Conservation (phyloP, 768 basidiomycete genomes). For the Rhizopogon vinicolor region DNA sequence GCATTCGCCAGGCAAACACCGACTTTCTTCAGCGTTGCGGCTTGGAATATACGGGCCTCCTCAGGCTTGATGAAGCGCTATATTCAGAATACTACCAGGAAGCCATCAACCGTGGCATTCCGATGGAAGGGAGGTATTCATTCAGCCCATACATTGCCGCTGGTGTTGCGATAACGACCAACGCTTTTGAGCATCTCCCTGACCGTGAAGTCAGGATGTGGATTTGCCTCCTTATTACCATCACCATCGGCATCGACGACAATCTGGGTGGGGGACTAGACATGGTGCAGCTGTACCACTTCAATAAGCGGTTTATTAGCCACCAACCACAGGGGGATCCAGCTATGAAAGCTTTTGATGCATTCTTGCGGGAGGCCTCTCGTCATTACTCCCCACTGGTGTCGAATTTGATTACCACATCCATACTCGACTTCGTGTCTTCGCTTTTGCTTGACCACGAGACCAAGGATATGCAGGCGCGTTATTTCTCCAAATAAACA, state of each 20-base stretch:
- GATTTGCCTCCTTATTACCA: neutral
- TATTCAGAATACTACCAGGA: too few relatives aligned
- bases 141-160: too few relatives aligned
- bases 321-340: neutral
- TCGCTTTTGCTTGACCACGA: conserved; percentile 23
- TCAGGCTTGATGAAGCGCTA: too few relatives aligned
- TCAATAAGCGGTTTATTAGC: too few relatives aligned
- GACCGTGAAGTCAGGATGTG: neutral
- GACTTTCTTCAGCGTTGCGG: too few relatives aligned
- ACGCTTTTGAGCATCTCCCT: neutral
- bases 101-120: too few relatives aligned
- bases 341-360: conserved; percentile 21
- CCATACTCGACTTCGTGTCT: conserved; percentile 3
- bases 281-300: too few relatives aligned
- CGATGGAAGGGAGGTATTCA: too few relatives aligned
- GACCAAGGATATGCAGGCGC: conserved; percentile 15
- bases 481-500: neutral
- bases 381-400: conserved; percentile 20
- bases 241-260: neutral
- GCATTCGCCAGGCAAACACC: too few relatives aligned
- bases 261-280: too few relatives aligned
- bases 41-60: too few relatives aligned
- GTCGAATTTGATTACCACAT: conserved; percentile 28
- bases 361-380: conserved; percentile 7
- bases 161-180: neutral